phyloP scores from a whole-genome alignment of 148 eudicot genomes.

The Rhododendron henanense region DNA sequence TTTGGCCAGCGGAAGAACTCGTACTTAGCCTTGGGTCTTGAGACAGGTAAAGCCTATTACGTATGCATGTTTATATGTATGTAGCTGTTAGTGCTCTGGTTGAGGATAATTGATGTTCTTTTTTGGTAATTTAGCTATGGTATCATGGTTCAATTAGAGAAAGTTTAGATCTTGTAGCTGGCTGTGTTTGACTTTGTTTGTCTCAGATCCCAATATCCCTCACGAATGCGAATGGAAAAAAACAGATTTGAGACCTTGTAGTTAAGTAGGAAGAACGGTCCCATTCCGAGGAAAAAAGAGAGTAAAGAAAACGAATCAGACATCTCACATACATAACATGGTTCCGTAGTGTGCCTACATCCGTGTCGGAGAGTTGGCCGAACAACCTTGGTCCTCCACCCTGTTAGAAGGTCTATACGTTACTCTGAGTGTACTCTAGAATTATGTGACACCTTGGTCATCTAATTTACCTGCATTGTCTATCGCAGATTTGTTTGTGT shows the following conservation, averaged over 20 bases:
- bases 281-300: neutral
- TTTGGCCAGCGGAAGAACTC: conserved; percentile 68
- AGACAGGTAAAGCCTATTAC: conserved; percentile 45
- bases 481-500: neutral
- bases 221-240: neutral
- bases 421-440: neutral
- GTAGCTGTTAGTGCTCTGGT: neutral
- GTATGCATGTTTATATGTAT: neutral
- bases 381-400: neutral
- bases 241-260: neutral
- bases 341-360: neutral
- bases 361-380: neutral
- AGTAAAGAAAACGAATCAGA: neutral
- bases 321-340: neutral
- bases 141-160: neutral
- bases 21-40: conserved; percentile 65
- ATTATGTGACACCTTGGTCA: neutral
- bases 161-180: neutral
- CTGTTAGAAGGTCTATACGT: neutral
- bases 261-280: neutral
- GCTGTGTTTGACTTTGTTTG: neutral
- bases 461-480: neutral
- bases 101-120: neutral
- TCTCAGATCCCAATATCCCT: neutral
- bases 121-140: neutral